Base-by-base conservation (phyloP, 306 rosid species). In the Calophaca sinica region DNA sequence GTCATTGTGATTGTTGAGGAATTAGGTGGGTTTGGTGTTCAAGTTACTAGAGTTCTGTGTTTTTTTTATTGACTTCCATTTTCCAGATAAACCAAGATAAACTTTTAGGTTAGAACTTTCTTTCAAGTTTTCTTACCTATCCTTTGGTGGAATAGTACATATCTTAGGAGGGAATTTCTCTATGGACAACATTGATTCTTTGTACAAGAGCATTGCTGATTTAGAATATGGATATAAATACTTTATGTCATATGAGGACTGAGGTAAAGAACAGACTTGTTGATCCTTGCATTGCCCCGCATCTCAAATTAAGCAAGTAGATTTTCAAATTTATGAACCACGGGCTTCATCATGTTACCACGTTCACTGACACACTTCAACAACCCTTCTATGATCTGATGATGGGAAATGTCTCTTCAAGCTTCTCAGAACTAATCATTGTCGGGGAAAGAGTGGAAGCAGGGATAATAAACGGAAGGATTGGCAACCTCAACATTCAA, bases 111-210 rank as follows among this genome's bases (percentile, higher is more conserved):
- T 20, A 20, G 26, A 20, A 65, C 48, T 65, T 66, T 3, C 29
- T 76, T 28, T 9, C 53, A 0, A 53, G 67, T 65, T 75, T 75
- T 53, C 61, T 65, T 2, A 65, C 67, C 0, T 54, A 53, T 15
- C 80, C 74, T 4, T 13, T 76, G 6, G 74, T 20, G 67, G 38
- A 12, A 49, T 42, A 0, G 9, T 50, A 7, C 41, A 29, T 7
- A 11, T 74, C 39, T 5, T 20, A 20, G 26, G 26, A 20, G 26
- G 26, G 26, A 20, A 20, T 20, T 20, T 20, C 26, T 20, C 26
- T 20, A 20, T 20, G 26, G 61, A 11, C 0, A 15, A 11, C 12
- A 20, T 20, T 7, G 33, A 20, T 41, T 9, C 36, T 53, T 65
- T 65, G 8, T 41, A 41, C 32, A 42, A 53, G 10, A 66, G 80